These are phyloP conservation scores for Teunomyces funiuensis DNA, from an alignment of 805 yeast species.

Conservation along the genomic window DNA sequence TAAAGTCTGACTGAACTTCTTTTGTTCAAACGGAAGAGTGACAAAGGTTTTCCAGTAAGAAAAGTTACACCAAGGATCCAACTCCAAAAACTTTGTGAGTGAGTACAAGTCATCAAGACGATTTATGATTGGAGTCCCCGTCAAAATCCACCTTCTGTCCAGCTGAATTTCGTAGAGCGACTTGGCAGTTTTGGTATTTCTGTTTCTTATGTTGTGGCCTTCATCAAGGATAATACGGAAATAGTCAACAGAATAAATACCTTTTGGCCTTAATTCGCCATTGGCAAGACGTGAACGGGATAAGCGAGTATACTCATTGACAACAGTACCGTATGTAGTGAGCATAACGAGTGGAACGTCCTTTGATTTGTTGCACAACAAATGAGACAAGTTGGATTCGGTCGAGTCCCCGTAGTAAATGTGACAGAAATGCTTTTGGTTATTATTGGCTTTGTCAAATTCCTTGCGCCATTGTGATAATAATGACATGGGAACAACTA, in stretches of 20 bases:
- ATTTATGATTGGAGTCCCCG: slow-evolving; percentile 93
- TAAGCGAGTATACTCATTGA: slow-evolving; percentile 65
- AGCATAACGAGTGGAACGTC: slow-evolving; percentile 67
- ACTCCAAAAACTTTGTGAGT: slow-evolving; percentile 64
- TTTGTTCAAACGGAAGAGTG: slow-evolving; percentile 78
- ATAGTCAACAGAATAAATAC: slow-evolving; percentile 71
- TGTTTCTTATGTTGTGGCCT: slow-evolving; percentile 84
- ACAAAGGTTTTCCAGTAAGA: slow-evolving; percentile 86
- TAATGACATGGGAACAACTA: slow-evolving; percentile 88
- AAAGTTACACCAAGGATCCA: slow-evolving; percentile 90
- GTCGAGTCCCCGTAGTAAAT: slow-evolving; percentile 76
- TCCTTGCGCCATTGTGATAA: slow-evolving; percentile 91
- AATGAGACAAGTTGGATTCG: slow-evolving; percentile 47
- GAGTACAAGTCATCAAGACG: slow-evolving; percentile 84
- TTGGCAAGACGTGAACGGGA: slow-evolving; percentile 27
- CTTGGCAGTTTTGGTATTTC: slow-evolving; percentile 74
- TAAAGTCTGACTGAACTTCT: slow-evolving; percentile 67
- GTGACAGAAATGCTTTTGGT: slow-evolving; percentile 44
- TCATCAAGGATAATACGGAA: slow-evolving; percentile 83
- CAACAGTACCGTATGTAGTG: slow-evolving; percentile 87
- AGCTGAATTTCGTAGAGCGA: slow-evolving; percentile 69
- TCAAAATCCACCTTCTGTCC: slow-evolving; percentile 75
- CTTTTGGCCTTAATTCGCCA: slow-evolving; percentile 38
- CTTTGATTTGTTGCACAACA: slow-evolving; percentile 38
- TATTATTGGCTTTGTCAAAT: slow-evolving; percentile 56